Evolutionary conservation across 805 yeast species (phyloP).

Genomic region (Lipomyces yamadae): DNA sequence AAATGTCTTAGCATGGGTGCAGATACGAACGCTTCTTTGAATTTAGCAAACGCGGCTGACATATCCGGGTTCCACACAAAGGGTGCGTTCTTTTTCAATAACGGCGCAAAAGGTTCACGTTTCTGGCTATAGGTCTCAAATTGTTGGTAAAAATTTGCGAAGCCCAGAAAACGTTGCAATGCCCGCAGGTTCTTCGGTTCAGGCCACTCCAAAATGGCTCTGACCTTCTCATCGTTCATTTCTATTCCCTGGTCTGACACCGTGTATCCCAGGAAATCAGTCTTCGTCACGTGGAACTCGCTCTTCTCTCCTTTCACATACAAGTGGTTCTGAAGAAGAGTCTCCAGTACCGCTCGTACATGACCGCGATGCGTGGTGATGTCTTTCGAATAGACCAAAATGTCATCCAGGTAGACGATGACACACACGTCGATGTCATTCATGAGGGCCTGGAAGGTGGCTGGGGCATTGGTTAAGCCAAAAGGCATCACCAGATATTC

Average conservation of each 20-base stretch:
- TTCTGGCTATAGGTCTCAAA: not conserved
- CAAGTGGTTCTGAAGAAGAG: conserved; percentile 1
- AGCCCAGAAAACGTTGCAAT: conserved; percentile 10
- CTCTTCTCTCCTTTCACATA: conserved; percentile 17
- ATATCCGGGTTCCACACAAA: conserved; percentile 5
- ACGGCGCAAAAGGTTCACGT: not conserved
- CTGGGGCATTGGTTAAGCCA: conserved; percentile 42
- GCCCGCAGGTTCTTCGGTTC: not conserved
- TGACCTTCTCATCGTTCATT: conserved; percentile 3
- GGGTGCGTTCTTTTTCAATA: conserved; percentile 5
- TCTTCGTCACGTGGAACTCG: conserved; percentile 10
- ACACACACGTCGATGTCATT: conserved; percentile 18
- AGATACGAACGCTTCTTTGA: conserved; percentile 1
- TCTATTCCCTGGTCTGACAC: conserved; percentile 47
- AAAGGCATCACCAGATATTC: conserved; percentile 43
- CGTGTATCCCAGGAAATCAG: conserved; percentile 15
- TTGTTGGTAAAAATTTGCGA: conserved; percentile 8
- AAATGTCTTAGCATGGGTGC: conserved; percentile 8
- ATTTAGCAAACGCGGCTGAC: not conserved
- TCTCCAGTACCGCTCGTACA: conserved; percentile 9
- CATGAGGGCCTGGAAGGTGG: conserved; percentile 39
- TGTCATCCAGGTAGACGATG: conserved; percentile 39
- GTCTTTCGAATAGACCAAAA: conserved; percentile 28
- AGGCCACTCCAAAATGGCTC: conserved; percentile 9
- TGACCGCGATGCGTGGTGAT: conserved; percentile 24